Evolutionary conservation across 495 filamentous ascomycete genomes (phyloP).

Genomic region (Letharia lupina): DNA sequence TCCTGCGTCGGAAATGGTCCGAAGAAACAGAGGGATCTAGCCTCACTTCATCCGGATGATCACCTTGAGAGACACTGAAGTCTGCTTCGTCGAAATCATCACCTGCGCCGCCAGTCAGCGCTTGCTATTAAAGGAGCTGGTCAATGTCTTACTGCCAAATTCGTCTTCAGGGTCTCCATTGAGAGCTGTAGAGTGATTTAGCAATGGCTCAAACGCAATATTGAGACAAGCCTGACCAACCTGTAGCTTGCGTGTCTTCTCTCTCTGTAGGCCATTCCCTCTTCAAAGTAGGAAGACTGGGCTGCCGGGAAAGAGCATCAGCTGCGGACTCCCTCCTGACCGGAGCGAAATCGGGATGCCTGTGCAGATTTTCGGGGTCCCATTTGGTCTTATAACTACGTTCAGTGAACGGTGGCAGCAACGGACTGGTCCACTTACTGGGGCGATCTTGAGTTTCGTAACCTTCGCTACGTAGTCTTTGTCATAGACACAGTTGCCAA

Average conservation of each 20-base stretch:
- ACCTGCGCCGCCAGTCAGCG: constrained; percentile 27
- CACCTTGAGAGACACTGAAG: constrained; percentile 50
- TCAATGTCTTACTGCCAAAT: constrained; percentile 53
- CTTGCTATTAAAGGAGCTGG: constrained; percentile 23
- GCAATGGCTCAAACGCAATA: background rate
- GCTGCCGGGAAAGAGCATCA: background rate
- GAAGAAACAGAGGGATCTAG: constrained; percentile 23
- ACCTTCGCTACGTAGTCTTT: constrained; percentile 84
- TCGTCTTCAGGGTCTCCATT: constrained; percentile 51
- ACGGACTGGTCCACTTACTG: constrained; percentile 34
- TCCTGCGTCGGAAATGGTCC: constrained; percentile 13
- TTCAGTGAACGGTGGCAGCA: constrained; percentile 11
- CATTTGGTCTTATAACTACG: constrained; percentile 48
- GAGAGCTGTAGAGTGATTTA: constrained; percentile 9
- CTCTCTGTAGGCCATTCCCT: constrained; percentile 24
- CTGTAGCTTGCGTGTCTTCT: constrained; percentile 5
- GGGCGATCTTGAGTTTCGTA: constrained; percentile 64
- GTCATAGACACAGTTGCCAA: constrained; percentile 97
- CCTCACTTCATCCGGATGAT: constrained; percentile 57
- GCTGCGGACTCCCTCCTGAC: constrained; percentile 47
- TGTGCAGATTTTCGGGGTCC: constrained; percentile 66
- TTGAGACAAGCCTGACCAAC: background rate
- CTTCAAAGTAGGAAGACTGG: constrained; percentile 24
- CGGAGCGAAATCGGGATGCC: constrained; percentile 66
- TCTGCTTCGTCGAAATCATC: constrained; percentile 68